phyloP scores from a whole-genome alignment of 169 alveolate genomes.

The Babesia gibsoni region DNA sequence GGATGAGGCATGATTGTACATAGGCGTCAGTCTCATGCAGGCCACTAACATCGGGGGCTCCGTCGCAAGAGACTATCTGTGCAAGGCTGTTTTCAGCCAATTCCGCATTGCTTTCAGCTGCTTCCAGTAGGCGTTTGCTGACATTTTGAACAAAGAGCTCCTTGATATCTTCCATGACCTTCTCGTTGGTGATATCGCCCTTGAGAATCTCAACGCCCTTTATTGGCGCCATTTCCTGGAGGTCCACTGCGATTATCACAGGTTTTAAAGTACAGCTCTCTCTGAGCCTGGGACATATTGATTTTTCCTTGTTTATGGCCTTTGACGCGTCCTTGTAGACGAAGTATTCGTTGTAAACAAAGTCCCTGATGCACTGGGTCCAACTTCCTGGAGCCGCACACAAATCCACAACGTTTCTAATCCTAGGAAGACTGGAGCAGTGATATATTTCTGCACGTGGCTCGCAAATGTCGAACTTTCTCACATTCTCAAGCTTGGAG shows the following conservation, averaged over 20 bases:
- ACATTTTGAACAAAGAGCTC: slow-evolving; percentile 66
- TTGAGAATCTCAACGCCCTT: slow-evolving; percentile 89
- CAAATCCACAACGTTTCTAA: slow-evolving; percentile 90
- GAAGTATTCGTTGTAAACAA: slow-evolving; percentile 51
- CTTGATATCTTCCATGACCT: slow-evolving; percentile 81
- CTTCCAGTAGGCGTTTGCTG: slow-evolving; percentile 26
- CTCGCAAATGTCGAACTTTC: slow-evolving; percentile 24
- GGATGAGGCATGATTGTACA: slow-evolving; percentile 91
- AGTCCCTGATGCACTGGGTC: slow-evolving; percentile 81
- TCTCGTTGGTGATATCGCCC: slow-evolving; percentile 96
- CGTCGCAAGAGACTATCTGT: slow-evolving; percentile 95
- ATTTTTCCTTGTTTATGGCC: slow-evolving; percentile 37
- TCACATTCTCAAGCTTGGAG: slow-evolving; percentile 10
- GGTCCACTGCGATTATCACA: slow-evolving; percentile 92
- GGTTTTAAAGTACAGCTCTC: slow-evolving; percentile 70
- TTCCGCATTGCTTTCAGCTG: background rate
- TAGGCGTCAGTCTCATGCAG: slow-evolving; percentile 89
- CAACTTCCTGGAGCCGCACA: slow-evolving; percentile 99
- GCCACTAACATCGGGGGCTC: slow-evolving; percentile 99
- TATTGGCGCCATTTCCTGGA: slow-evolving; percentile 95
- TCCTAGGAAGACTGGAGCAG: slow-evolving; percentile 53
- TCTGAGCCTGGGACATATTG: slow-evolving; percentile 48
- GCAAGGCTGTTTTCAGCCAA: slow-evolving; percentile 73
- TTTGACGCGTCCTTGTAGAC: slow-evolving; percentile 46
- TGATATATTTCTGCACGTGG: slow-evolving; percentile 38